These are phyloP conservation scores for Diaporthe ilicicola DNA, from an alignment of 2,329 filamentous ascomycete genomes.

Conservation along the genomic window DNA sequence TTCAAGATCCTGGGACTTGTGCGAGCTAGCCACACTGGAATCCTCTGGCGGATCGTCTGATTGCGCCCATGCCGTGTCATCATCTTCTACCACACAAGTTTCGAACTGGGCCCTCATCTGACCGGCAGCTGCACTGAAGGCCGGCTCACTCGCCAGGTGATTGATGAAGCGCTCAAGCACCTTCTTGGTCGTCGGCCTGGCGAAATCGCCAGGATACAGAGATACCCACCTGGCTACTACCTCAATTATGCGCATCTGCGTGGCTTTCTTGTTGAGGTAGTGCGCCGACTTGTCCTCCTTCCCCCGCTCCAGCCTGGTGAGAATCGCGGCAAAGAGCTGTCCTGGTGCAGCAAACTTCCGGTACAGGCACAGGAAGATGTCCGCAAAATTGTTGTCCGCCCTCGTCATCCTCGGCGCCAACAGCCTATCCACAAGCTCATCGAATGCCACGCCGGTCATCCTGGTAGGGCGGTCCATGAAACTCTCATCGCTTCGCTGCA, in stretches of 20 bases:
- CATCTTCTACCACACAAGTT: constrained; percentile 78
- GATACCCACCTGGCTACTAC: constrained; percentile 90
- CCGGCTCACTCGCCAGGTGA: constrained; percentile 77
- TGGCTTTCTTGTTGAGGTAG: constrained; percentile 79
- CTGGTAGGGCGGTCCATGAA: constrained; percentile 63
- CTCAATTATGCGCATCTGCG: constrained; percentile 84
- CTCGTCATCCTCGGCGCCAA: constrained; percentile 83
- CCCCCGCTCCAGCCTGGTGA: constrained; percentile 77
- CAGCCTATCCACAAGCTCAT: constrained; percentile 86
- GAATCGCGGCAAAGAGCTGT: constrained; percentile 79
- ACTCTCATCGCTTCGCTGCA: constrained; percentile 72
- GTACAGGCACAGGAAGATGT: constrained; percentile 92
- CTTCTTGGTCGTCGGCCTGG: constrained; percentile 75
- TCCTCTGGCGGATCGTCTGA: constrained; percentile 68
- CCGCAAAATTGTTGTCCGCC: constrained; percentile 86
- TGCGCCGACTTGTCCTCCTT: constrained; percentile 72
- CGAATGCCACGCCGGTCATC: constrained; percentile 64
- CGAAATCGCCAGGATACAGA: constrained; percentile 92
- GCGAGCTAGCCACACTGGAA: constrained; percentile 46
- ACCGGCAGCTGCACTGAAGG: constrained; percentile 84
- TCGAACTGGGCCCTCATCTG: constrained; percentile 86
- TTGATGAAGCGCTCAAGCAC: constrained; percentile 79
- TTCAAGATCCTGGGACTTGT: constrained; percentile 41
- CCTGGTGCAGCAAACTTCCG: constrained; percentile 89
- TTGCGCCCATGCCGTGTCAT: constrained; percentile 93